Conservation (phyloP, 2,329 filamentous ascomycete genomes). For the Cladosporium sp. region DNA sequence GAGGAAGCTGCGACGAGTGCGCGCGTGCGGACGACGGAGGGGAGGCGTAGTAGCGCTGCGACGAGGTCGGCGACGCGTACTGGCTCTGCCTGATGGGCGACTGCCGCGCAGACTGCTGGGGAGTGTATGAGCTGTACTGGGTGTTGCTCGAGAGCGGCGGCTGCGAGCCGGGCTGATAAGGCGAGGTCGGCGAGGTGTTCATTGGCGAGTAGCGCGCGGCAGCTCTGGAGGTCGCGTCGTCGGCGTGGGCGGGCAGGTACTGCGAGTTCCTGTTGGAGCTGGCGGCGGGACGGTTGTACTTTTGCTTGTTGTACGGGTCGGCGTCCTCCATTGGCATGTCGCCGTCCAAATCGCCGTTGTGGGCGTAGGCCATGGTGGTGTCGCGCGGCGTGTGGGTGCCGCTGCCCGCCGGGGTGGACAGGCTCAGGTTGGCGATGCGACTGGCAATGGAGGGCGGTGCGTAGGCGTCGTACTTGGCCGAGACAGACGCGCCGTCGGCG, state of each 20-base stretch:
- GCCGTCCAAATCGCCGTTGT: conserved; percentile 37
- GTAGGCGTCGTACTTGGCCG: conserved; percentile 16
- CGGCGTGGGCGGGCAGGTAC: conserved; percentile 43
- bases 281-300: conserved; percentile 72
- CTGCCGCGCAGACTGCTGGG: conserved; percentile 57
- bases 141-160: conserved; percentile 28
- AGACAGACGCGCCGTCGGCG: background rate
- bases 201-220: conserved; percentile 94
- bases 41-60: conserved; percentile 54
- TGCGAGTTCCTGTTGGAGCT: conserved; percentile 58
- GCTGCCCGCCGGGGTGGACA: conserved; percentile 24
- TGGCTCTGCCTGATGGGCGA: conserved; percentile 65
- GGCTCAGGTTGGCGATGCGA: conserved; percentile 32
- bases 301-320: conserved; percentile 77
- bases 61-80: conserved; percentile 47
- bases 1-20: conserved; percentile 63
- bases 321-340: conserved; percentile 71
- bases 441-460: conserved; percentile 27
- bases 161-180: conserved; percentile 55
- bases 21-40: conserved; percentile 42
- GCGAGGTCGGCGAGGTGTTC: conserved; percentile 78
- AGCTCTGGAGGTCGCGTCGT: conserved; percentile 65
- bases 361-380: conserved; percentile 10
- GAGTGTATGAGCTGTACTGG: conserved; percentile 30
- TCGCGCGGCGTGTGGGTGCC: conserved; percentile 10